Base-by-base conservation (phyloP, 2,329 filamentous ascomycete genomes). In the Hirsutella rhossiliensis region DNA sequence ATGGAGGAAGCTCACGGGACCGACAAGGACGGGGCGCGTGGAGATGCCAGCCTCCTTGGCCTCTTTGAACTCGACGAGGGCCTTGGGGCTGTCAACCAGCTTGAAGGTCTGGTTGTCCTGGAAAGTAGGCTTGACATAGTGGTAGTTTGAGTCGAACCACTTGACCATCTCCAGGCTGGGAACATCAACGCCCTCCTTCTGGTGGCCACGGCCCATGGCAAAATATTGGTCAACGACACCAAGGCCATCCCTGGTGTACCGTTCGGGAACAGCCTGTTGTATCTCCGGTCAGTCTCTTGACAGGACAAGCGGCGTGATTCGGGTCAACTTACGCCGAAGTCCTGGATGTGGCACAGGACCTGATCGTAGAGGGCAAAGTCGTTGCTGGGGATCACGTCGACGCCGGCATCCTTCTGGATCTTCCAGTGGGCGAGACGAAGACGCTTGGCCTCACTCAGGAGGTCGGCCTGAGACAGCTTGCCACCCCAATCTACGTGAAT, bases 121-220 rank as follows among this genome's bases (percentile, higher is more conserved):
- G 55, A 98, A 80, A 51, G 92, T 96, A 53, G 92, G 92, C 82
- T 97, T 97, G 73, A 97, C 92, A 70, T 98, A 98, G 80, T 97
- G 92, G 83, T 98, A 98, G 84, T 98, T 98, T 54, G 88, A 95
- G 78, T 98, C 92, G 66, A 98, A 98, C 92, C 92, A 98, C 79
- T 98, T 98, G 61, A 98, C 92, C 92, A 98, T 98, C 79, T 98
- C 92, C 70, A 95, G 75, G 62, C 77, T 79, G 57, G 90, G 87
- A 54, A 97, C 92, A 69, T 98, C 92, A 58, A 97, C 77, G 67
- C 86, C 80, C 62, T 82, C 80, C 81, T 87, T 94, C 74, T 98
- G 92, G 73, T 94, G 89, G 64, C 92, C 92, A 82, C 92, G 87
- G 62, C 92, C 92, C 87, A 98, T 95, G 70, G 92, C 92, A 64